Conservation (phyloP, 1,139 yeast species). For the Dujonia santamariae region DNA sequence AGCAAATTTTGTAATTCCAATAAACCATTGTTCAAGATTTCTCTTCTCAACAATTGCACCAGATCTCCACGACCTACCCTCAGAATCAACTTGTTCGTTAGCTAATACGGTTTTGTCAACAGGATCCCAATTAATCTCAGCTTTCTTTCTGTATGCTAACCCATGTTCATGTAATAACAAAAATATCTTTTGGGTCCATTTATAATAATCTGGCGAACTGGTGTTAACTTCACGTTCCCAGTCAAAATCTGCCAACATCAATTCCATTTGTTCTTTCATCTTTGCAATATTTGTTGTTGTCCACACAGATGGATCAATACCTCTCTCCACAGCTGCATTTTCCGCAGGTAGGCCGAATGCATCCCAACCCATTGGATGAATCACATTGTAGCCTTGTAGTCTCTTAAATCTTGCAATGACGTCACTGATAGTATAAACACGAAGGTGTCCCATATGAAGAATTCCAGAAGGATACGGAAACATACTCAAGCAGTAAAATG, state of each 20-base stretch:
- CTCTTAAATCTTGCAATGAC: conserved; percentile 75
- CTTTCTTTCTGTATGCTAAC: conserved; percentile 78
- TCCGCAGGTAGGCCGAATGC: conserved; percentile 98
- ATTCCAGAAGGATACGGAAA: conserved; percentile 96
- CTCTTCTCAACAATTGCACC: conserved; percentile 90
- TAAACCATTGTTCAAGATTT: conserved; percentile 85
- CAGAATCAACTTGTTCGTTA: conserved; percentile 90
- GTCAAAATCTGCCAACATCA: conserved; percentile 84
- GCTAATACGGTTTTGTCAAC: conserved; percentile 92
- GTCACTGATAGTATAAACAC: conserved; percentile 91
- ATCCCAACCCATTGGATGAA: conserved; percentile 99
- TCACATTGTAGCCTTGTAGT: conserved; percentile 70
- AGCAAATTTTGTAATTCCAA: conserved; percentile 83
- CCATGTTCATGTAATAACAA: conserved; percentile 69
- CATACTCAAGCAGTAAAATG: conserved; percentile 76
- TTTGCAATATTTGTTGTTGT: conserved; percentile 69
- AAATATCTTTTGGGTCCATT: conserved; percentile 88
- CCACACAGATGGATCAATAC: conserved; percentile 79
- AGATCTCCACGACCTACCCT: conserved; percentile 94
- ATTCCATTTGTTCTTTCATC: conserved; percentile 79
- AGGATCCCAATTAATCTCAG: conserved; percentile 97
- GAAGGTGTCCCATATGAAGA: conserved; percentile 87
- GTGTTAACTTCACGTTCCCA: conserved; percentile 94
- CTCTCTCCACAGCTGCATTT: conserved; percentile 91
- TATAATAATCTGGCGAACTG: conserved; percentile 82